phyloP scores from a whole-genome alignment of 148 eudicot genomes.

The Gaultheria prostrata region DNA sequence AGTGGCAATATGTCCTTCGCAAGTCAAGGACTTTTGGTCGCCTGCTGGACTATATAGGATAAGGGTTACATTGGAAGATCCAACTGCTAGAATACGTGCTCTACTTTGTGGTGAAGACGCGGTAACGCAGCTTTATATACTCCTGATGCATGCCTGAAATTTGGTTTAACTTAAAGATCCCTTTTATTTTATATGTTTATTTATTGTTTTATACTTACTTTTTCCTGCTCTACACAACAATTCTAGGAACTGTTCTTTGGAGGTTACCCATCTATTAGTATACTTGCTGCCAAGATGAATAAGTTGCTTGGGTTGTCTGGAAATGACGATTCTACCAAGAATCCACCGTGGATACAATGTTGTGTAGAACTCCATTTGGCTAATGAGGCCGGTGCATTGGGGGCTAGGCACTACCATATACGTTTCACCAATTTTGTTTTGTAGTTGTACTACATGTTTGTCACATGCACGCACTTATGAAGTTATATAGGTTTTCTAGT shows the following conservation, averaged over 20 bases:
- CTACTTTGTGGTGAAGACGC: slow-evolving; percentile 11
- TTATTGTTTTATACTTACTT: not conserved
- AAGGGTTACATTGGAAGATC: slow-evolving; percentile 12
- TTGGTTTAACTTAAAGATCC: not conserved
- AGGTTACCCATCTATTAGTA: not conserved
- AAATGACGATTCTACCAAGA: not conserved
- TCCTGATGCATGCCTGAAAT: not conserved
- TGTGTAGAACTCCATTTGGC: slow-evolving; percentile 7
- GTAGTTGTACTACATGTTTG: not conserved
- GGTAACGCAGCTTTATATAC: slow-evolving; percentile 6
- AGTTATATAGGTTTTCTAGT: not conserved
- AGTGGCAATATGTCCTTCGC: slow-evolving; percentile 3
- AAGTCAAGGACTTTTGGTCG: slow-evolving; percentile 5
- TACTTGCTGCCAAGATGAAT: slow-evolving; percentile 10
- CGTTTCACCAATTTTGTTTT: not conserved
- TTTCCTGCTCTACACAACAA: not conserved
- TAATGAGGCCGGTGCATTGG: not conserved
- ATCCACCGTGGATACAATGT: slow-evolving; percentile 18
- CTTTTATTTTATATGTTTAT: not conserved
- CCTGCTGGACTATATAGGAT: slow-evolving; percentile 7
- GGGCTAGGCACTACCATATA: slow-evolving; percentile 12
- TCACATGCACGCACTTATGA: not conserved
- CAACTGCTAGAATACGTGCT: slow-evolving; percentile 16
- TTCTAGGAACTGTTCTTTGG: slow-evolving; percentile 13
- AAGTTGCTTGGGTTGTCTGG: slow-evolving; percentile 12